Evolutionary conservation across 257 asterid species (phyloP), one percentile per base, ranked within the genome.

Genomic region (Solanum ossicruentum): DNA sequence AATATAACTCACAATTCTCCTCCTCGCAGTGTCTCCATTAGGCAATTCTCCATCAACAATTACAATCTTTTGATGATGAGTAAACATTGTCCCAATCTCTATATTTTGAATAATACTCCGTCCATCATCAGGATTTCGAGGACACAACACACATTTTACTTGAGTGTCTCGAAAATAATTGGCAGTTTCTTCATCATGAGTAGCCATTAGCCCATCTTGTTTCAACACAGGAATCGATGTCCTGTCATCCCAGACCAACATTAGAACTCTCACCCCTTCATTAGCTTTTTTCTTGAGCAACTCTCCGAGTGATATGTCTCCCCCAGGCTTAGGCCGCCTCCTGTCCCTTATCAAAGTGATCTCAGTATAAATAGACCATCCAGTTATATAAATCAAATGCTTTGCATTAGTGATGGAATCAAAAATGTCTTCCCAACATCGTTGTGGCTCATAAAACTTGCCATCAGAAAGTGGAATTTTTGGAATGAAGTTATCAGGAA

Each of bases 211-310:
- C 1, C 86, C 86, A 43, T 84, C 86, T 28, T 72, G 32, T 49
- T 72, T 45, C 20, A 84, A 17, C 61, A 41, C 10, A 32, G 51
- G 51, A 84, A 84, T 57, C 1, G 86, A 84, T 8, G 86, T 84
- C 10, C 81, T 73, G 20, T 73, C 81, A 73, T 73, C 81, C 81
- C 81, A 73, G 12, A 73, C 57, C 43, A 84, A 81, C 86, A 84
- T 84, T 55, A 84, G 58, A n/a, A 84, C 86, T 63, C 72, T 72
- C 63, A 84, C 86, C 55, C 86, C 86, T 84, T 84, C 83, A 84
- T 49, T 84, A 45, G 86, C 86, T 47, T 84, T 84, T 9, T 58
- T 71, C 41, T 49, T 84, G 18, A 84, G 86, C 28, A 84, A 65
- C 73, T 84, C 83, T 10, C 86, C 86, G 1, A 84, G 73, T 5